phyloP scores from a whole-genome alignment of 2,329 filamentous ascomycete genomes.

The Neoscytalidium dimidiatum region DNA sequence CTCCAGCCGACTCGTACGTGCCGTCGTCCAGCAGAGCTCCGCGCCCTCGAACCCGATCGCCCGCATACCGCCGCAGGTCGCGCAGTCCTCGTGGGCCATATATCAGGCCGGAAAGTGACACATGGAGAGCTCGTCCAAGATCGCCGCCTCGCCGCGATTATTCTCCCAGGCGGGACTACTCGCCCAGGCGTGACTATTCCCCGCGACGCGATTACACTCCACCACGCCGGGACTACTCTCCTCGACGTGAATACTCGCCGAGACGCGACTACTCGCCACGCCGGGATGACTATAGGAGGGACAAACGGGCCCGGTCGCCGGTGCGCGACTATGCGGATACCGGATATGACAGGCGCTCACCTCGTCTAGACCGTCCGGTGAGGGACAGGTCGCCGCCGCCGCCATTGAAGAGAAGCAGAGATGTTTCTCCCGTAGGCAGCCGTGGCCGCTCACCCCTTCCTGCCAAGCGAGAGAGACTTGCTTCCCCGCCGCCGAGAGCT shows the following conservation, averaged over 20 bases:
- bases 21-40: conserved; percentile 34
- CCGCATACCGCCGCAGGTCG: conserved; percentile 38
- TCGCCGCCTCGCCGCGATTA: conserved; percentile 51
- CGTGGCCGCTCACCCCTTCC: conserved; percentile 47
- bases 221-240: conserved; percentile 43
- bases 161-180: conserved; percentile 35
- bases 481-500: conserved; percentile 36
- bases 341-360: conserved; percentile 40
- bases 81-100: conserved; percentile 36
- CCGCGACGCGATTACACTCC: conserved; percentile 41
- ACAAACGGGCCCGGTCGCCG: conserved; percentile 38
- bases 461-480: conserved; percentile 41
- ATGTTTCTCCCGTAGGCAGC: conserved; percentile 50
- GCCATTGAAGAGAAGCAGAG: conserved; percentile 45
- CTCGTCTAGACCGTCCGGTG: conserved; percentile 33
- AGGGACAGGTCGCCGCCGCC: conserved; percentile 47
- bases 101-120: conserved; percentile 39
- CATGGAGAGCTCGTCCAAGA: conserved; percentile 47
- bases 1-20: conserved; percentile 44
- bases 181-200: conserved; percentile 41
- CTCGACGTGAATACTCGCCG: conserved; percentile 32
- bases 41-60: conserved; percentile 41
- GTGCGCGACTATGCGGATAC: conserved; percentile 38
- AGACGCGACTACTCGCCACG: neutral
- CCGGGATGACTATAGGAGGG: conserved; percentile 22